Conservation (phyloP, 768 basidiomycete genomes). For the Xanthoconium purpureum region DNA sequence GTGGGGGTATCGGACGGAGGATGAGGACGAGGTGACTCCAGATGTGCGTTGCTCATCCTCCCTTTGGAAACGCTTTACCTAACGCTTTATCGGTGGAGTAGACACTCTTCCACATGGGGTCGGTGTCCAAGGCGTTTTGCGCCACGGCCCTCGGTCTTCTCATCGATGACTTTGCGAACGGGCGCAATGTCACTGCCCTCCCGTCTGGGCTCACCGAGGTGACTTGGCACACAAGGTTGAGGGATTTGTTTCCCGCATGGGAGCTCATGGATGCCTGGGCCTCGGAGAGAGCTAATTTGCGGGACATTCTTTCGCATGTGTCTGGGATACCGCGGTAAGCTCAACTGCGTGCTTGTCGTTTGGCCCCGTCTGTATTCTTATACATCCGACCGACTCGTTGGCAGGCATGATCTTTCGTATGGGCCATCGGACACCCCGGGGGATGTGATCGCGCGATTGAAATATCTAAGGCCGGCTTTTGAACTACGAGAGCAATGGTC, state of each 20-base stretch:
- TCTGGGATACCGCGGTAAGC: no score
- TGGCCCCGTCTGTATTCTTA: no score
- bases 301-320: no score
- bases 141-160: no score
- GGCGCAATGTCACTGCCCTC: no score
- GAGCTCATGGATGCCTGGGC: no score
- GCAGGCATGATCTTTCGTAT: constrained; percentile 36
- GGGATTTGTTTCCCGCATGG: constrained; percentile 34
- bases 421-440: constrained; percentile 26
- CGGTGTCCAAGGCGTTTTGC: constrained; percentile 22
- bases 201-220: constrained; percentile 23
- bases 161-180: no score
- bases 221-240: constrained; percentile 37
- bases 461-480: constrained; percentile 1
- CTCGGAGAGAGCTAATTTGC: no score
- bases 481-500: constrained; percentile 37
- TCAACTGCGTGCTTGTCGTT: no score
- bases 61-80: constrained; percentile 9
- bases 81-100: not conserved
- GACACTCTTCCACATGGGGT: constrained; percentile 39
- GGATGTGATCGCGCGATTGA: constrained; percentile 24
- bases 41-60: no score
- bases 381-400: not conserved
- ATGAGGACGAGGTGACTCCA: no score
- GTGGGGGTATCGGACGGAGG: no score